A percentile compares a stretch with the other conserved stretches of the same genome.
Conservation (phyloP, 371 early-diverging fungal genomes). For the Mucor circinelloides region DNA sequence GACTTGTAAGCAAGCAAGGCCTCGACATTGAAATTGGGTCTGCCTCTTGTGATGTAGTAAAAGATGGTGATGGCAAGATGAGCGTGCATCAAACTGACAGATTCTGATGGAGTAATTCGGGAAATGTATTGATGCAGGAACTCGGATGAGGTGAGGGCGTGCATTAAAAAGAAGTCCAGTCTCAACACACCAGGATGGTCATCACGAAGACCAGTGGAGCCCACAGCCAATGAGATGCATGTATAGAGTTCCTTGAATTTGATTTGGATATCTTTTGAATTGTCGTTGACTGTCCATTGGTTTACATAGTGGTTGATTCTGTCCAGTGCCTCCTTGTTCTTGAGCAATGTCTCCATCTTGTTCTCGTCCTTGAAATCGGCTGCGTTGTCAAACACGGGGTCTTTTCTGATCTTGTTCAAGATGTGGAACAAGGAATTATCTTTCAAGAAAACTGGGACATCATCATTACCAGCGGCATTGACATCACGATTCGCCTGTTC, state of each 20-base stretch:
- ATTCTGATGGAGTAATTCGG: slow-evolving; percentile 32
- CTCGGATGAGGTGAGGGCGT: slow-evolving; percentile 55
- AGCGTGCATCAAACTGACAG: slow-evolving; percentile 39
- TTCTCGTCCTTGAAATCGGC: slow-evolving; percentile 14
- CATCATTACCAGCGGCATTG: background rate
- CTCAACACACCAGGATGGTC: slow-evolving; percentile 26
- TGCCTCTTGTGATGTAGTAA: slow-evolving; percentile 42
- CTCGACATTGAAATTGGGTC: slow-evolving; percentile 43
- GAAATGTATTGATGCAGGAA: slow-evolving; percentile 51
- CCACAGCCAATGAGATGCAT: slow-evolving; percentile 25
- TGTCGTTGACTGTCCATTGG: slow-evolving; percentile 41
- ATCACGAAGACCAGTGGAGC: slow-evolving; percentile 33
- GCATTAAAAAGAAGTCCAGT: slow-evolving; percentile 57
- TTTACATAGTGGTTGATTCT: slow-evolving; percentile 34
- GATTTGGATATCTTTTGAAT: slow-evolving; percentile 27
- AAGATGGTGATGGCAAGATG: slow-evolving; percentile 39
- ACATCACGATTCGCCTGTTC: background rate
- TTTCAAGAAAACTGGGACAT: slow-evolving; percentile 16
- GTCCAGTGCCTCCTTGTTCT: slow-evolving; percentile 22
- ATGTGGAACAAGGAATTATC: slow-evolving; percentile 32
- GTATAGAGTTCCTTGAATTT: slow-evolving; percentile 43
- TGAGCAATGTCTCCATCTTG: slow-evolving; percentile 23
- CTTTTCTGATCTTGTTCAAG: slow-evolving; percentile 28
- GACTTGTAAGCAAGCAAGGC: slow-evolving; percentile 35
- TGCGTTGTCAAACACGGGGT: slow-evolving; percentile 36